Base-by-base conservation (phyloP, 2,329 filamentous ascomycete genomes). In the Cercospora sp. region DNA sequence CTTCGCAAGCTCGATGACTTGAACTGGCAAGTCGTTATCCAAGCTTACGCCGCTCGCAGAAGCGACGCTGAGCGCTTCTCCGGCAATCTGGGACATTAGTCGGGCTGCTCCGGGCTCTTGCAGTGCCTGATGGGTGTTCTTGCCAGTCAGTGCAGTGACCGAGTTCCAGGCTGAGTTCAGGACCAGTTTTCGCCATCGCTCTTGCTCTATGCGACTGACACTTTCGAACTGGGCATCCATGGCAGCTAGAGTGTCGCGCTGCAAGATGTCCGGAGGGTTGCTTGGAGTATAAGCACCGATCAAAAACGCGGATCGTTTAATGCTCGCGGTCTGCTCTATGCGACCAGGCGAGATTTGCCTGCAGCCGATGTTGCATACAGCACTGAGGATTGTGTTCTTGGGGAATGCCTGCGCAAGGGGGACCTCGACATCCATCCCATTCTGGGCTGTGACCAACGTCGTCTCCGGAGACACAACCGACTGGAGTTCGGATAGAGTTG, bases 161-260 rank as follows among this genome's bases (percentile, higher is more conserved):
- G 69, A 64, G 48, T 73, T 74, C 71, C 72, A 73, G 10, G 72
- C 71, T 9, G 69, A 66, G 31, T 75, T 75, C 64, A 74, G 70
- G 18, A 75, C 65, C 23, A 72, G 67, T 42, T 75, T 75, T 10
- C 64, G 70, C 73, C 73, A 75, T n/a, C 73, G 70, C 53, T 74
- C 71, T 12, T 60, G 63, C 12, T 62, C 45, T 20, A 68, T 68
- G 26, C 71, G 69, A 16, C 63, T 26, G 10, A 72, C 65, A 5
- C 55, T 64, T 23, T 67, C 65, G 58, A 75, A 75, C 13, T 63
- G 64, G 8, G 60, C 16, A 10, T 75, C 72, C 20, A 74, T 68
- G 5, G 62, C 61, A 4, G 68, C 66, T 12, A 75, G 67, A 10
- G 31, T n/a, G 23, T 71, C 69, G 3, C 67, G 63, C 5, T 55